Evolutionary conservation across 2,329 filamentous ascomycete genomes (phyloP).

Genomic region (Atkinsonella hypoxylon): DNA sequence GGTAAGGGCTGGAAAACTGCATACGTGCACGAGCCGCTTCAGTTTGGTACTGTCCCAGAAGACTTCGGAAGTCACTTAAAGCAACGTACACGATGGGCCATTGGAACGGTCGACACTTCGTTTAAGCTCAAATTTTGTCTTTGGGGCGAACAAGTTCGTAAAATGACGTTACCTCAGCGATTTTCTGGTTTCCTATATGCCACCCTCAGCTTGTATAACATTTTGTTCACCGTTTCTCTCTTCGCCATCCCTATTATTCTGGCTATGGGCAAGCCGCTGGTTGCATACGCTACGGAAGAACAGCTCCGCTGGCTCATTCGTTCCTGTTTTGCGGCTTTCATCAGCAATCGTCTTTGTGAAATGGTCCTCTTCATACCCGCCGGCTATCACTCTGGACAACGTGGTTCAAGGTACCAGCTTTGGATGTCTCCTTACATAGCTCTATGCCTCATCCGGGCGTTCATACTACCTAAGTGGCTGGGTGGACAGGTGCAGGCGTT

Average conservation of each 20-base stretch:
- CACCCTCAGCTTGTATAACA: slow-evolving; percentile 41
- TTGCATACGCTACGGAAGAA: slow-evolving; percentile 38
- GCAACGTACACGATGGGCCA: slow-evolving; percentile 44
- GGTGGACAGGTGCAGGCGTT: slow-evolving; percentile 47
- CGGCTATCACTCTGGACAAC: slow-evolving; percentile 46
- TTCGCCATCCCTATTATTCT: slow-evolving; percentile 49
- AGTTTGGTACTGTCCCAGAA: slow-evolving; percentile 48
- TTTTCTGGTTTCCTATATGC: slow-evolving; percentile 48
- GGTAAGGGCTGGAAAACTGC: slow-evolving; percentile 51
- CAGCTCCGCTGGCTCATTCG: slow-evolving; percentile 49
- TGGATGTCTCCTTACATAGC: slow-evolving; percentile 54
- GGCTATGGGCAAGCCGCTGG: slow-evolving; percentile 41
- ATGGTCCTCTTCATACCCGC: slow-evolving; percentile 46
- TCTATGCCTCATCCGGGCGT: slow-evolving; percentile 43
- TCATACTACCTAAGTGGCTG: slow-evolving; percentile 46
- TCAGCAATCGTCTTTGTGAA: slow-evolving; percentile 43
- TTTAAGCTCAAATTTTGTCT: slow-evolving; percentile 49
- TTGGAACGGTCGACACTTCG: slow-evolving; percentile 45
- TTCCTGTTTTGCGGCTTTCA: slow-evolving; percentile 37
- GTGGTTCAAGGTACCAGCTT: slow-evolving; percentile 42
- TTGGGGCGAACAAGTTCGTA: slow-evolving; percentile 37
- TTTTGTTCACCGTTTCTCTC: slow-evolving; percentile 40
- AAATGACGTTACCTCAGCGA: slow-evolving; percentile 44
- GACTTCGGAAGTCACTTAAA: slow-evolving; percentile 43
- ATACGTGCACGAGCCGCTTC: slow-evolving; percentile 46